phyloP scores from a whole-genome alignment of 257 asterid species.

The Linaria vulgaris region DNA sequence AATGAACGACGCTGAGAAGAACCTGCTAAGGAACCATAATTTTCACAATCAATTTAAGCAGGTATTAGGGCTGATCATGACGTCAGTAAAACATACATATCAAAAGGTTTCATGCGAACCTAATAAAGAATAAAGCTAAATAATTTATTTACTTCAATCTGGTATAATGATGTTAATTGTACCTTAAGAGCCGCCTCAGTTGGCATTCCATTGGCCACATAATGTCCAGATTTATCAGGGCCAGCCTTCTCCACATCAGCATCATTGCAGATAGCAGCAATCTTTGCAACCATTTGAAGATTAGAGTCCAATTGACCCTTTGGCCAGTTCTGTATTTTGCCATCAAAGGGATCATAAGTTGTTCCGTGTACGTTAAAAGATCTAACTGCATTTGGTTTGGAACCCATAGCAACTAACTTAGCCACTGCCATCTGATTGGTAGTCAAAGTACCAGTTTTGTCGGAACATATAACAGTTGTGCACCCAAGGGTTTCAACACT shows the following conservation, averaged over 20 bases:
- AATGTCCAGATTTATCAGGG: slow-evolving; percentile 41
- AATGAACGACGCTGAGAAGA: no score
- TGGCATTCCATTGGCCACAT: slow-evolving; percentile 81
- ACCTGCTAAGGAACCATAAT: no score
- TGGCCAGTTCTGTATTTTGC: slow-evolving; percentile 77
- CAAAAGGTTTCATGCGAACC: background rate
- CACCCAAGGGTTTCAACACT: slow-evolving; percentile 99
- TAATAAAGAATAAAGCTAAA: no score
- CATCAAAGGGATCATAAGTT: slow-evolving; percentile 82
- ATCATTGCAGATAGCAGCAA: slow-evolving; percentile 96
- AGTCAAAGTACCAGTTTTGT: slow-evolving; percentile 94
- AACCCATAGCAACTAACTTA: slow-evolving; percentile 82
- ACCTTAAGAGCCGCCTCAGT: slow-evolving; percentile 99
- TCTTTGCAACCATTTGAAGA: slow-evolving; percentile 87
- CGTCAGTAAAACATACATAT: background rate
- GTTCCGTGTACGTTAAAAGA: slow-evolving; percentile 82
- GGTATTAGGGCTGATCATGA: background rate
- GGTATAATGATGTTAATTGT: background rate
- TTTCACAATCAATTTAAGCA: no score
- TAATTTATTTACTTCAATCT: slow-evolving; percentile 2
- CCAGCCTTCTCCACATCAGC: slow-evolving; percentile 84
- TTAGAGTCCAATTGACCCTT: slow-evolving; percentile 67
- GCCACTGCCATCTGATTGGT: slow-evolving; percentile 98
- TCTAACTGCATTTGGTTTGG: slow-evolving; percentile 45
- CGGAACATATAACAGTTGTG: slow-evolving; percentile 98